phyloP scores from a whole-genome alignment of 768 basidiomycete species.

The Crassisporium funariophilum region DNA sequence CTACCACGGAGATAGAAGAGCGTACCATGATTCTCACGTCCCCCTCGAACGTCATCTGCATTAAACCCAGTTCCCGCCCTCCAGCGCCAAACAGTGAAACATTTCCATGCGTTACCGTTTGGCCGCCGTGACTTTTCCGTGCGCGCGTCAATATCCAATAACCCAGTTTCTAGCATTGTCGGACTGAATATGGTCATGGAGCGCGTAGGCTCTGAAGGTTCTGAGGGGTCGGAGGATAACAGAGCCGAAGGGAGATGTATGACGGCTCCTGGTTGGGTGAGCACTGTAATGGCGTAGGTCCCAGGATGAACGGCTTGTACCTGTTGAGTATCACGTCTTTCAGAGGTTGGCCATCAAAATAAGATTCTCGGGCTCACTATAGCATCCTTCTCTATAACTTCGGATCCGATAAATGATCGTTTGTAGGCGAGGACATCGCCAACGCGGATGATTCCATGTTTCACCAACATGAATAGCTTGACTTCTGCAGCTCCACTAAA shows the following conservation, averaged over 20 bases:
- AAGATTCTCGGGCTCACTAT: constrained; percentile 38
- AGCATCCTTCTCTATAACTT: constrained; percentile 56
- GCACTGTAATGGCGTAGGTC: constrained; percentile 42
- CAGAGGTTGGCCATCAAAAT: not conserved
- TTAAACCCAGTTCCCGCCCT: constrained; percentile 29
- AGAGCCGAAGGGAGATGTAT: constrained; percentile 40
- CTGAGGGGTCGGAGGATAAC: constrained; percentile 29
- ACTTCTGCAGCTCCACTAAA: constrained; percentile 44
- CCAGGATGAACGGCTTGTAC: constrained; percentile 47
- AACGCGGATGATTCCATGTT: constrained; percentile 43
- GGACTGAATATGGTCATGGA: constrained; percentile 44
- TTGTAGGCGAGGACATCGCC: constrained; percentile 60
- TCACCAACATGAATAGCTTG: constrained; percentile 46
- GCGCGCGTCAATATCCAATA: constrained; percentile 55
- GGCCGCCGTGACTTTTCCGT: constrained; percentile 43
- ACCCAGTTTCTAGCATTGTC: constrained; percentile 49
- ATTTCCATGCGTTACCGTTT: constrained; percentile 61
- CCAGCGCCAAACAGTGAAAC: constrained; percentile 57
- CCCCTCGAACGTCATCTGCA: constrained; percentile 35
- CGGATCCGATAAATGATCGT: constrained; percentile 44
- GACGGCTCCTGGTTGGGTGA: constrained; percentile 39
- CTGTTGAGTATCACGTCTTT: constrained; percentile 30
- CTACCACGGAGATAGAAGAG: constrained; percentile 50
- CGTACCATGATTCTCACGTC: constrained; percentile 48
- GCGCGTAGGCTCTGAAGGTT: constrained; percentile 31